Conservation (phyloP, 2,329 filamentous ascomycete species). For the Sporothrix pseudoabietina region DNA sequence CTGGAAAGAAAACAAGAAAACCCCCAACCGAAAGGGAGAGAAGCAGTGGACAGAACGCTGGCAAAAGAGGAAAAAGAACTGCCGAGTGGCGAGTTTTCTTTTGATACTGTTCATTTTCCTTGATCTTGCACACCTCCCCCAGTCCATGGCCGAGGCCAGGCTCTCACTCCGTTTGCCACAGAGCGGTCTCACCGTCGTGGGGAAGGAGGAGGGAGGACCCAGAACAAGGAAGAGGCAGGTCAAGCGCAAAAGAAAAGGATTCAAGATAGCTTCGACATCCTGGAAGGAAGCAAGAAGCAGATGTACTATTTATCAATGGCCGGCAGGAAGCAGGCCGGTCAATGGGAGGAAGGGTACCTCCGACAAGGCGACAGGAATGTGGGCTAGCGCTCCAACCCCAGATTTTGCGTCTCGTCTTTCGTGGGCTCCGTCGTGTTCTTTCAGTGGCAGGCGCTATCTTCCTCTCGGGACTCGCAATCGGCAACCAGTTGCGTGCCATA, state of each 20-base stretch:
- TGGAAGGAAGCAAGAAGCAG: not conserved
- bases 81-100: not conserved
- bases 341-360: not conserved
- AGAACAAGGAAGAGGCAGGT: not conserved
- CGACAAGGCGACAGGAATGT: not conserved
- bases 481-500: not conserved
- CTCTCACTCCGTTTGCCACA: not conserved
- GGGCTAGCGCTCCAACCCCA: conserved; percentile 4
- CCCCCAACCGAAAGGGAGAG: not conserved
- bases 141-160: not conserved
- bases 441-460: not conserved
- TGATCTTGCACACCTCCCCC: conserved; percentile 8
- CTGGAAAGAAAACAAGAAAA: not conserved
- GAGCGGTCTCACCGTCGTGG: not conserved
- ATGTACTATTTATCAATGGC: not conserved
- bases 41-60: not conserved
- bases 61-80: not conserved
- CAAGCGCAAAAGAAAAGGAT: not conserved
- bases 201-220: not conserved
- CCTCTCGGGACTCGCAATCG: not conserved
- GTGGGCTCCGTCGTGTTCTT: not conserved
- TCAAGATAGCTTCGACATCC: not conserved
- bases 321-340: not conserved
- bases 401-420: not conserved
- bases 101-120: not conserved